A percentile compares a stretch with the other conserved stretches of the same genome.
Conservation (phyloP, 441 rosid genomes). For the Manihot esculenta region DNA sequence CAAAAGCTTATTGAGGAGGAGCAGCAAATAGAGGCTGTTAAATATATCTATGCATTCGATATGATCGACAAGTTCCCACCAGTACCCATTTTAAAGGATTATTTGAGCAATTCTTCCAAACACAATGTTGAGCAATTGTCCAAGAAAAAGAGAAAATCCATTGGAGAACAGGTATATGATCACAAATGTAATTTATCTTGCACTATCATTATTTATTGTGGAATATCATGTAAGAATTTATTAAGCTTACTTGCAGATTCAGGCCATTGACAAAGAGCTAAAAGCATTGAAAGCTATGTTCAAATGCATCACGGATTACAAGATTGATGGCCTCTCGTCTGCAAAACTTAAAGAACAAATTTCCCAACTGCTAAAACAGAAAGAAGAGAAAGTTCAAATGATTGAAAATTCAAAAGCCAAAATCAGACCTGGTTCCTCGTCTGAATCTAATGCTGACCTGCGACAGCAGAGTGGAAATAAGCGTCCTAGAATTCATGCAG, state of each 20-base stretch:
- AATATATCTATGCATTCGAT: conserved; percentile 27
- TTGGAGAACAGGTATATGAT: conserved; percentile 14
- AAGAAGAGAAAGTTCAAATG: neutral
- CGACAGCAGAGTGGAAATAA: conserved; percentile 1
- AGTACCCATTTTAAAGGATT: conserved; percentile 19
- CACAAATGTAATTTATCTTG: neutral
- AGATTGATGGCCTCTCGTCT: conserved; percentile 17
- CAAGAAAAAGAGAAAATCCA: conserved; percentile 5
- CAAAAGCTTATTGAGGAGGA: conserved; percentile 21
- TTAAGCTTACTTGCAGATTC: conserved; percentile 13
- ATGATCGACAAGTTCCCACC: conserved; percentile 32
- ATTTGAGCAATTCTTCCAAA: conserved; percentile 19
- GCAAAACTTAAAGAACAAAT: conserved; percentile 20
- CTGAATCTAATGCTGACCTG: neutral
- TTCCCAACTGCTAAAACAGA: conserved; percentile 19
- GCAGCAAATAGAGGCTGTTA: conserved; percentile 27
- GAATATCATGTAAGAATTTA: neutral
- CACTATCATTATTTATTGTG: neutral
- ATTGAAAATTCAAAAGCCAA: neutral
- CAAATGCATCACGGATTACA: conserved; percentile 31
- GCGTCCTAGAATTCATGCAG: conserved; percentile 15
- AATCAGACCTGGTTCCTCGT: neutral
- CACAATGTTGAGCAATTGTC: neutral
- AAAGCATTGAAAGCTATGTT: conserved; percentile 20
- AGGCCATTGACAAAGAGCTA: conserved; percentile 20